phyloP scores from a whole-genome alignment of 768 basidiomycete genomes.

The Gyrodon lividus region DNA sequence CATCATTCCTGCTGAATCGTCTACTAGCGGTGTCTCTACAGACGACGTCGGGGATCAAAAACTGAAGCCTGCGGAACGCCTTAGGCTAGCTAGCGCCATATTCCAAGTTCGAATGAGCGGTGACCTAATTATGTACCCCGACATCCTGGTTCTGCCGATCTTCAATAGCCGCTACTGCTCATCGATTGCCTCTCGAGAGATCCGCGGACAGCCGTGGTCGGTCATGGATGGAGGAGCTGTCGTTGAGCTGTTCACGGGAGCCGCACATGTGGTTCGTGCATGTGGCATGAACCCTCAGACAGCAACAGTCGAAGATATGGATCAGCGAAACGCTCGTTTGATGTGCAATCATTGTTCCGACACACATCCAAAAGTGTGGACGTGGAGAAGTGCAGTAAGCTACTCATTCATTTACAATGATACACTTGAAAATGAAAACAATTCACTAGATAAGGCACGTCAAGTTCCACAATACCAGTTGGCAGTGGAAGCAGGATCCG shows the following conservation, averaged over 20 bases:
- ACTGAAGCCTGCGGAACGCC: not conserved
- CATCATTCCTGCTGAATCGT: not conserved
- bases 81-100: not conserved
- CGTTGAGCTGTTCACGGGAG: not conserved
- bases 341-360: not conserved
- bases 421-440: too few relatives aligned
- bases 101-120: not conserved
- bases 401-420: too few relatives aligned
- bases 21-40: not conserved
- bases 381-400: not conserved
- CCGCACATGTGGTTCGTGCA: not conserved
- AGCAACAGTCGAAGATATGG: constrained; percentile 8
- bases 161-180: not conserved
- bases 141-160: not conserved
- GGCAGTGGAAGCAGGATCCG: too few relatives aligned
- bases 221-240: not conserved
- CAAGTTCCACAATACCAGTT: too few relatives aligned
- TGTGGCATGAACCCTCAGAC: constrained; percentile 3
- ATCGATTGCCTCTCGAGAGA: not conserved
- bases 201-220: not conserved
- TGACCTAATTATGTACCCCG: not conserved
- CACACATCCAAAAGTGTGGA: too few relatives aligned
- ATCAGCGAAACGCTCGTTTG: not conserved
- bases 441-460: too few relatives aligned
- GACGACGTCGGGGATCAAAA: not conserved